phyloP scores from a whole-genome alignment of 2,329 filamentous ascomycete genomes.

The Aspergillus piperis region DNA sequence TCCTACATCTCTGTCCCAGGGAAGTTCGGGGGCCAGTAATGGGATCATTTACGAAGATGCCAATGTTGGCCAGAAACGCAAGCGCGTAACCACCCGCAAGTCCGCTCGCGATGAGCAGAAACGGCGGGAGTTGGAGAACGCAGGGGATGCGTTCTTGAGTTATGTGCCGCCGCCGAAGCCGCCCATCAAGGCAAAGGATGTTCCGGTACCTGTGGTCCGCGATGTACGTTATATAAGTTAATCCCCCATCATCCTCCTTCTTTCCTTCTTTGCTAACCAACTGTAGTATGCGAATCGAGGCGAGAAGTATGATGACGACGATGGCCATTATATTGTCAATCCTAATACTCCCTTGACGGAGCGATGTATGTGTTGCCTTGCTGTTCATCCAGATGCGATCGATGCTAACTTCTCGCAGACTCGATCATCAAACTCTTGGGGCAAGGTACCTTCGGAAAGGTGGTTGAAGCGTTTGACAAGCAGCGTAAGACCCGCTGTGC shows the following conservation, averaged over 20 bases:
- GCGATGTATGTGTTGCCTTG: conserved; percentile 69
- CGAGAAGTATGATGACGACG: conserved; percentile 88
- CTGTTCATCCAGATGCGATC: neutral
- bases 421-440: conserved; percentile 86
- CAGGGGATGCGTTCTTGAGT: conserved; percentile 70
- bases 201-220: conserved; percentile 61
- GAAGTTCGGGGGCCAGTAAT: conserved; percentile 52
- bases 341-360: conserved; percentile 84
- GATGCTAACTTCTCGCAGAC: conserved; percentile 57
- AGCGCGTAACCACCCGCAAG: conserved; percentile 73
- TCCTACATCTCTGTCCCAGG: conserved; percentile 76
- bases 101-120: conserved; percentile 81
- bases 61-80: conserved; percentile 80
- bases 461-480: conserved; percentile 86
- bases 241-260: neutral
- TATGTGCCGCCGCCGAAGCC: conserved; percentile 88
- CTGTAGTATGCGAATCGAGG: conserved; percentile 52
- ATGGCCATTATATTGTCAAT: conserved; percentile 93
- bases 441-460: conserved; percentile 97
- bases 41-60: conserved; percentile 67
- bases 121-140: conserved; percentile 69
- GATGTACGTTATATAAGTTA: conserved; percentile 53
- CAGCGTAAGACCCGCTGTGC: conserved; percentile 78
- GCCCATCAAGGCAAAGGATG: conserved; percentile 84
- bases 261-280: conserved; percentile 7